A percentile compares a stretch with the other conserved stretches of the same genome.
Evolutionary conservation across 2,329 filamentous ascomycete species (phyloP).

Genomic region (Epichloe gansuensis): DNA sequence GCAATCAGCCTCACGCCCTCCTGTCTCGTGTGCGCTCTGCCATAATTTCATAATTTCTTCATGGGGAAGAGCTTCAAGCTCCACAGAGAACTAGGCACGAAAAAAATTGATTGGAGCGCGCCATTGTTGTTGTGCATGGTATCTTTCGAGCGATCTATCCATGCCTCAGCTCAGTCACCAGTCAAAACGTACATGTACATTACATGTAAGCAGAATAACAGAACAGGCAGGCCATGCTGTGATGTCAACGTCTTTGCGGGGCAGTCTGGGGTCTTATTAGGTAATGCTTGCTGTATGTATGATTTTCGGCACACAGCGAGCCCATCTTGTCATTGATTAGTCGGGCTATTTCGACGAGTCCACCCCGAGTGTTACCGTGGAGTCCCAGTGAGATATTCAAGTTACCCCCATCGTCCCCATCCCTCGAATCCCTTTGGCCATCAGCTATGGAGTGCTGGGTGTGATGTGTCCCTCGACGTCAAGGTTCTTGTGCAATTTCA

Average conservation of each 20-base stretch:
- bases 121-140: neutral
- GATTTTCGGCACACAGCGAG: neutral
- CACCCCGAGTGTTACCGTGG: neutral
- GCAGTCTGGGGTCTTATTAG: neutral
- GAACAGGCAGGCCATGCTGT: neutral
- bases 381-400: neutral
- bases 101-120: neutral
- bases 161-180: neutral
- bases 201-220: neutral
- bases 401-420: neutral
- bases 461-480: neutral
- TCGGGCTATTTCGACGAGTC: neutral
- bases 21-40: neutral
- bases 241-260: neutral
- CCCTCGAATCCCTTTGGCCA: no score
- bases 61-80: neutral
- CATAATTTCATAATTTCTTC: neutral
- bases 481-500: conserved; percentile 1
- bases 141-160: neutral
- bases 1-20: conserved; percentile 4
- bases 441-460: neutral
- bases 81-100: neutral
- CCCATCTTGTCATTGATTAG: neutral
- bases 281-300: no score
- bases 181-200: no score